Conservation (phyloP, 2,329 filamentous ascomycete genomes). For the Pezicula carpinea region DNA sequence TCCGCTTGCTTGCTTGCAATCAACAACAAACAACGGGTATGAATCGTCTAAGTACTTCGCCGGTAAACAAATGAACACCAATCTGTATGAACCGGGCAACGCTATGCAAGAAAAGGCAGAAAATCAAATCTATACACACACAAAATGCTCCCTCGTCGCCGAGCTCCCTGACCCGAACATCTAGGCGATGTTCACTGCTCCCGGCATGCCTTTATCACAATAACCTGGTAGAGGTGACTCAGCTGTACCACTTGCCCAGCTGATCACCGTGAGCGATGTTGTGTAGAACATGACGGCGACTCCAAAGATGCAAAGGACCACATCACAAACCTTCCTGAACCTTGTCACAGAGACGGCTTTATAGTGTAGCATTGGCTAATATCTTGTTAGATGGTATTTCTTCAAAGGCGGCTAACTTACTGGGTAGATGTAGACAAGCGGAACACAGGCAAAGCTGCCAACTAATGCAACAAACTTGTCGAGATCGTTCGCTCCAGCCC, state of each 20-base stretch:
- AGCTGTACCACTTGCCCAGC: constrained; percentile 67
- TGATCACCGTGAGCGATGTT: constrained; percentile 77
- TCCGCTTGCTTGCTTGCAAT: not conserved
- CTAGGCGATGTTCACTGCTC: not conserved
- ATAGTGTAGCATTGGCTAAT: constrained; percentile 83
- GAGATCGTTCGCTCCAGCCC: constrained; percentile 85
- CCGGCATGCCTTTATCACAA: constrained; percentile 43
- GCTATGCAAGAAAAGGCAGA: constrained; percentile 5
- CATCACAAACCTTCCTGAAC: constrained; percentile 66
- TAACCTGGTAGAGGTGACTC: constrained; percentile 52
- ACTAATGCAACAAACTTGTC: constrained; percentile 98
- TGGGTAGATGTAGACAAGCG: constrained; percentile 94
- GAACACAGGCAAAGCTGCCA: constrained; percentile 96
- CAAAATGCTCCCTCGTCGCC: not conserved
- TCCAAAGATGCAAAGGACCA: constrained; percentile 76
- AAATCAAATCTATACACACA: constrained; percentile 1
- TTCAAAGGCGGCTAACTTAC: constrained; percentile 50
- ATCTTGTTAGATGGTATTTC: constrained; percentile 6
- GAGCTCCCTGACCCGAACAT: not conserved
- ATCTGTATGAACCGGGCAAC: not conserved
- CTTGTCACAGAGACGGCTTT: constrained; percentile 68
- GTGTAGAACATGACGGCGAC: constrained; percentile 88
- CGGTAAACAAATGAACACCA: not conserved
- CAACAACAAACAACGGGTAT: too few species aligned
- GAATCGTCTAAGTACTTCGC: too few species aligned